These are phyloP conservation scores for Cercospora zeina DNA, from an alignment of 2,329 filamentous ascomycete species.

Conservation along the genomic window DNA sequence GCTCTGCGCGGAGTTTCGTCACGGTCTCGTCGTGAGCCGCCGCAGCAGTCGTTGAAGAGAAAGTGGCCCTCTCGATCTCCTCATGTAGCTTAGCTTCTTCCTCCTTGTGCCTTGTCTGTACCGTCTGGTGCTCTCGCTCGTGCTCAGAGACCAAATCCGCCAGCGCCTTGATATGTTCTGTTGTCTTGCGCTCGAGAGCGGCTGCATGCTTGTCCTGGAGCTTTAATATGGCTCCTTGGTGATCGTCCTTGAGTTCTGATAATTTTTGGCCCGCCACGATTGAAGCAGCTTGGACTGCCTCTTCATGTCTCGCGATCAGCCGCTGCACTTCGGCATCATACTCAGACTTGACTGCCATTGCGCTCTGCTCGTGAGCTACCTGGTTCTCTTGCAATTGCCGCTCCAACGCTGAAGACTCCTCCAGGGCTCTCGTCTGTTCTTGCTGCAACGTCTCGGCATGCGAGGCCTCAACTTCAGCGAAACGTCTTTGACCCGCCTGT, in stretches of 20 bases:
- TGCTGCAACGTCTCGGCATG: conserved; percentile 1
- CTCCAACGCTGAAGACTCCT: conserved; percentile 5
- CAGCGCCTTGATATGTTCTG: conserved; percentile 2
- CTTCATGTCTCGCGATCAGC: neutral
- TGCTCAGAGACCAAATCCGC: neutral
- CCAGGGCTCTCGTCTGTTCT: neutral
- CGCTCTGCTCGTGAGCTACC: conserved; percentile 7
- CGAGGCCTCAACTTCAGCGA: neutral
- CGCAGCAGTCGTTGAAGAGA: neutral
- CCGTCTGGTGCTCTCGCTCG: neutral
- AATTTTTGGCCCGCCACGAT: neutral
- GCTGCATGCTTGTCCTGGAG: conserved; percentile 25
- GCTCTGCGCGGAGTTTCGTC: conserved; percentile 3
- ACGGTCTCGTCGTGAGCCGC: neutral
- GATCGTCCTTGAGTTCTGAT: conserved; percentile 1
- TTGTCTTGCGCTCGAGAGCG: conserved; percentile 13
- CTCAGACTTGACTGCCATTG: conserved; percentile 3
- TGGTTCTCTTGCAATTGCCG: conserved; percentile 16
- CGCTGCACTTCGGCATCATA: conserved; percentile 14
- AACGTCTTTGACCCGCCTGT: neutral
- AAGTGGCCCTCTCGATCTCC: neutral
- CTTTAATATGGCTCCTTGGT: conserved; percentile 17
- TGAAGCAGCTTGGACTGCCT: neutral
- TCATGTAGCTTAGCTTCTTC: neutral
- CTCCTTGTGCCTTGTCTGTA: neutral